These are phyloP conservation scores for Yamadazyma kanchanaburiensis DNA, from an alignment of 1,139 yeast species.

Conservation along the genomic window DNA sequence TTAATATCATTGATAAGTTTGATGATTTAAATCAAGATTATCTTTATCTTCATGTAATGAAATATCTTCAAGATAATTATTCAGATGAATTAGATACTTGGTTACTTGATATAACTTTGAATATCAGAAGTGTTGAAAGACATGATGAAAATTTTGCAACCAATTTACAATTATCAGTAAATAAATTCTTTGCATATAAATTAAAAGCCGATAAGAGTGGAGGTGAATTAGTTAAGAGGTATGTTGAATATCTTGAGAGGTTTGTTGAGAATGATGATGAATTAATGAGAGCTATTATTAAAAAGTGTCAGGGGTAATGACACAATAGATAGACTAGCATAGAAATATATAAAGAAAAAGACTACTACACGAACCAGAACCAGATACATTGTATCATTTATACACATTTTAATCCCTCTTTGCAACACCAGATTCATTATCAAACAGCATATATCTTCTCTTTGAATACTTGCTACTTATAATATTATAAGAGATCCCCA, in stretches of 20 bases:
- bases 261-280: conserved; percentile 26
- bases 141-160: conserved; percentile 48
- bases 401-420: conserved; percentile 22
- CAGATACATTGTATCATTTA: background rate
- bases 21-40: conserved; percentile 66
- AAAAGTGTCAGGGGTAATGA: conserved; percentile 15
- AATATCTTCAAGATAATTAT: conserved; percentile 41
- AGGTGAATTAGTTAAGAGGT: conserved; percentile 42
- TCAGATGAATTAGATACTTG: conserved; percentile 39
- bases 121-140: conserved; percentile 53
- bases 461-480: conserved; percentile 18
- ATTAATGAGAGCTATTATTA: conserved; percentile 39
- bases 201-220: conserved; percentile 36
- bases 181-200: conserved; percentile 64
- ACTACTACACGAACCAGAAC: background rate
- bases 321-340: background rate
- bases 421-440: conserved; percentile 23
- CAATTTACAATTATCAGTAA: conserved; percentile 64
- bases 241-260: conserved; percentile 36
- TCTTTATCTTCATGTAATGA: conserved; percentile 61
- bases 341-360: background rate
- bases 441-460: conserved; percentile 19
- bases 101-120: conserved; percentile 60
- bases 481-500: conserved; percentile 22
- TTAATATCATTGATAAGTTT: conserved; percentile 63